Conservation (phyloP, 2,329 filamentous ascomycete genomes). For the Phialophora macrospora region DNA sequence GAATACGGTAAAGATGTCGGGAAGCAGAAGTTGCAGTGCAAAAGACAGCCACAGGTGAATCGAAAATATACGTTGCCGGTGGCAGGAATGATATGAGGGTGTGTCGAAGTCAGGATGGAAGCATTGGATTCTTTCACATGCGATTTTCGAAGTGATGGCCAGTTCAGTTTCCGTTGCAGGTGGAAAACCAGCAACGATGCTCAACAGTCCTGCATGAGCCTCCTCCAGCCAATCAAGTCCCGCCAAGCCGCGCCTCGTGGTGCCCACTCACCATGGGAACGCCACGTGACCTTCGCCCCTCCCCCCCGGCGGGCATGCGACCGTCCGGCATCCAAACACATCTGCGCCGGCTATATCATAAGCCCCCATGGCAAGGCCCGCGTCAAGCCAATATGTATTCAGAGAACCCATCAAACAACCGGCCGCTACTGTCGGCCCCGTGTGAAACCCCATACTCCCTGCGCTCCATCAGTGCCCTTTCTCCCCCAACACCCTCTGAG, state of each 20-base stretch:
- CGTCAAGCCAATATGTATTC: not conserved
- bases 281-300: not conserved
- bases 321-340: not conserved
- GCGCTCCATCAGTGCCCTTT: slow-evolving; percentile 21
- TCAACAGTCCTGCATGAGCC: slow-evolving; percentile 1
- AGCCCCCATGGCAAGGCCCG: not conserved
- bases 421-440: not conserved
- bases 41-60: not conserved
- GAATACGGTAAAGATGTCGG: slow-evolving; percentile 8
- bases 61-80: not conserved
- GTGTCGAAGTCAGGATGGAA: not conserved
- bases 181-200: not conserved
- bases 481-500: slow-evolving; percentile 16
- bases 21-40: slow-evolving; percentile 4
- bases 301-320: not conserved
- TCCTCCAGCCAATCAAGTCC: not conserved
- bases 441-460: slow-evolving; percentile 27
- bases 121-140: slow-evolving; percentile 26
- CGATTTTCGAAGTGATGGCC: slow-evolving; percentile 19
- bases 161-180: slow-evolving; percentile 11
- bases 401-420: not conserved
- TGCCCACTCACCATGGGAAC: not conserved
- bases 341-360: not conserved
- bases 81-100: not conserved
- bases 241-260: not conserved